phyloP scores from a whole-genome alignment of 768 basidiomycete species.

The Leccinum longicurvipes region DNA sequence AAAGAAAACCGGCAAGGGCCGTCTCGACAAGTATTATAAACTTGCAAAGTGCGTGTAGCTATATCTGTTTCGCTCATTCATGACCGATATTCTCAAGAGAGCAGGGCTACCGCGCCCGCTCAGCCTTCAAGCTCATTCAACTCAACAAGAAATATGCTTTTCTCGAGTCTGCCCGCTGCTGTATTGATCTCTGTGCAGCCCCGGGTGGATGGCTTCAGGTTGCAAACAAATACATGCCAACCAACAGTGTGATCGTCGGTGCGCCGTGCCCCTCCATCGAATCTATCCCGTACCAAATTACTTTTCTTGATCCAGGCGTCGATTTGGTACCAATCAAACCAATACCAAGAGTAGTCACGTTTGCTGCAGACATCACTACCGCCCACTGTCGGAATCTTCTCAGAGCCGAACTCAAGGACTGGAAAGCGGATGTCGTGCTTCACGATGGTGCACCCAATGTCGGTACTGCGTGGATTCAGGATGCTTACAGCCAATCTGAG shows the following conservation, averaged over 20 bases:
- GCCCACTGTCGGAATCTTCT: conserved; percentile 84
- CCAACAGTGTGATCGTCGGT: conserved; percentile 90
- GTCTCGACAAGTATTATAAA: conserved; percentile 96
- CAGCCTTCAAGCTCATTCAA: conserved; percentile 98
- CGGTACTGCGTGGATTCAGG: conserved; percentile 98
- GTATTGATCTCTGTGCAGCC: conserved; percentile 97
- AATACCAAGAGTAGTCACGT: conserved; percentile 88
- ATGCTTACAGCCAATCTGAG: conserved; percentile 96
- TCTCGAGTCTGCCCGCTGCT: conserved; percentile 84
- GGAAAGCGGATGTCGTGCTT: conserved; percentile 97
- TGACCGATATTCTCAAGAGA: conserved; percentile 54
- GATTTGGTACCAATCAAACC: conserved; percentile 96
- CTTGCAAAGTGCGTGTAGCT: conserved; percentile 67
- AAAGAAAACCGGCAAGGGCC: conserved; percentile 95
- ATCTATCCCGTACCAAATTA: conserved; percentile 7
- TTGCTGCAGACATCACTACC: conserved; percentile 93
- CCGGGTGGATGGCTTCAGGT: conserved; percentile 99
- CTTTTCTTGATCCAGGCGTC: conserved; percentile 56
- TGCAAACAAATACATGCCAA: conserved; percentile 95
- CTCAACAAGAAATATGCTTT: conserved; percentile 97
- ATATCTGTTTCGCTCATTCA: background rate
- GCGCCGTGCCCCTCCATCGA: conserved; percentile 25
- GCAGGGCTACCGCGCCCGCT: conserved; percentile 99
- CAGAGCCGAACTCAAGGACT: conserved; percentile 88
- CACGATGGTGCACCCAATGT: conserved; percentile 99